A percentile compares a stretch with the other conserved stretches of the same genome.
These are phyloP conservation scores for Lophium mytilinum DNA, from an alignment of 495 filamentous ascomycete genomes.

Conservation along the genomic window DNA sequence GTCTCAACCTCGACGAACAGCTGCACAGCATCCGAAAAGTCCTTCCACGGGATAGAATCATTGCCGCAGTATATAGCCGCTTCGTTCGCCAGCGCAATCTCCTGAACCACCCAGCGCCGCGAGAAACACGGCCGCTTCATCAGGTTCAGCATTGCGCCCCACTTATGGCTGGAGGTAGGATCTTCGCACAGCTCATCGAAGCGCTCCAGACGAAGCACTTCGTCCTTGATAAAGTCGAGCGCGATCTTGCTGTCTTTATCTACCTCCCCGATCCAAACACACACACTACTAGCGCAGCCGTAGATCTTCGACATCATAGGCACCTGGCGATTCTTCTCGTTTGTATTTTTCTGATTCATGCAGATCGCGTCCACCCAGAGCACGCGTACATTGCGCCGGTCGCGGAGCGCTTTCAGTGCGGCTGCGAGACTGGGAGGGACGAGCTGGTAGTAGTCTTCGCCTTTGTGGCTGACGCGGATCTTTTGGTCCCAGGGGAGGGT, in stretches of 20 bases:
- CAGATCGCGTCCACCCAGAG: no score
- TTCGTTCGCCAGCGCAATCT: background rate
- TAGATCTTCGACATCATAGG: background rate
- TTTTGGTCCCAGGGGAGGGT: background rate
- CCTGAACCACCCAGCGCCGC: constrained; percentile 5
- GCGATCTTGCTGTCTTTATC: background rate
- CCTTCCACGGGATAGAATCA: background rate
- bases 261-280: background rate
- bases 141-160: background rate
- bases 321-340: background rate
- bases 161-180: background rate
- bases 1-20: constrained; percentile 7
- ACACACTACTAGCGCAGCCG: background rate
- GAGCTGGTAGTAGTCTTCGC: background rate
- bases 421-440: background rate
- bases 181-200: background rate
- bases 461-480: background rate
- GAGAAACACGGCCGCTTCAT: constrained; percentile 4
- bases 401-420: background rate
- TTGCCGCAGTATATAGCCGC: background rate
- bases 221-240: background rate
- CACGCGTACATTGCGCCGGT: background rate
- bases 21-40: constrained; percentile 4
- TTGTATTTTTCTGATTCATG: background rate
- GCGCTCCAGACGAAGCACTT: background rate